These are phyloP conservation scores for Trichosporon faecale DNA, from an alignment of 1,284 basidiomycete species.

Conservation along the genomic window DNA sequence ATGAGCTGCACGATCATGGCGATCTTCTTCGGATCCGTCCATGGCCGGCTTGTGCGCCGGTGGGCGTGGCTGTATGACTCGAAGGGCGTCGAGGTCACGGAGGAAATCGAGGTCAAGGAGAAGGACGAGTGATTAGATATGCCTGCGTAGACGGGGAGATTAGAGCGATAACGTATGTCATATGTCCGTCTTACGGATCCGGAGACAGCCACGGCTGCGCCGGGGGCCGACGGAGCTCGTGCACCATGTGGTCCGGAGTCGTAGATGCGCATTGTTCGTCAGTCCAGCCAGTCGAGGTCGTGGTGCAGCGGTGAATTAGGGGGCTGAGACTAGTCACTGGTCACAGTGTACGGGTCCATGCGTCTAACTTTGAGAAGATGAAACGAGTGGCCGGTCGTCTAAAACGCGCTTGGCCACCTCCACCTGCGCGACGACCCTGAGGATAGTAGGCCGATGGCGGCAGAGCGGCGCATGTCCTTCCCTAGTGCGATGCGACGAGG, in stretches of 20 bases:
- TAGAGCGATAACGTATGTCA: not conserved
- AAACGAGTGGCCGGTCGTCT: not conserved
- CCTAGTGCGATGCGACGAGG: too few relatives aligned
- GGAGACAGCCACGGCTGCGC: not conserved
- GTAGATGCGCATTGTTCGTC: not conserved
- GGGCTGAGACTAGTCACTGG: not conserved
- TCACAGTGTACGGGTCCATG: not conserved
- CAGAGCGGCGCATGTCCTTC: not conserved
- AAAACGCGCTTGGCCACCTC: not conserved
- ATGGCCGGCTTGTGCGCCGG: constrained; percentile 78
- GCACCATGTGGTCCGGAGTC: not conserved
- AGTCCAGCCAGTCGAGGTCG: too few relatives aligned
- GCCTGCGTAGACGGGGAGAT: not conserved
- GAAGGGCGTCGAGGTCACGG: constrained; percentile 25
- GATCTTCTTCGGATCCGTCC: constrained; percentile 86
- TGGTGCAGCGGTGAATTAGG: not conserved
- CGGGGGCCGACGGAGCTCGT: not conserved
- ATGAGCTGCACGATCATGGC: constrained; percentile 87
- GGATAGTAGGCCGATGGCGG: not conserved
- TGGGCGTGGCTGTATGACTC: constrained; percentile 59
- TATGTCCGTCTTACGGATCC: not conserved
- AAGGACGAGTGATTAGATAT: not conserved
- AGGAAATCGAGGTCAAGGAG: not conserved
- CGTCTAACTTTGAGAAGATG: not conserved
- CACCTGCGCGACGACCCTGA: not conserved